Conservation (phyloP, 768 basidiomycete species). For the Boletus pseudo-olivaceus region DNA sequence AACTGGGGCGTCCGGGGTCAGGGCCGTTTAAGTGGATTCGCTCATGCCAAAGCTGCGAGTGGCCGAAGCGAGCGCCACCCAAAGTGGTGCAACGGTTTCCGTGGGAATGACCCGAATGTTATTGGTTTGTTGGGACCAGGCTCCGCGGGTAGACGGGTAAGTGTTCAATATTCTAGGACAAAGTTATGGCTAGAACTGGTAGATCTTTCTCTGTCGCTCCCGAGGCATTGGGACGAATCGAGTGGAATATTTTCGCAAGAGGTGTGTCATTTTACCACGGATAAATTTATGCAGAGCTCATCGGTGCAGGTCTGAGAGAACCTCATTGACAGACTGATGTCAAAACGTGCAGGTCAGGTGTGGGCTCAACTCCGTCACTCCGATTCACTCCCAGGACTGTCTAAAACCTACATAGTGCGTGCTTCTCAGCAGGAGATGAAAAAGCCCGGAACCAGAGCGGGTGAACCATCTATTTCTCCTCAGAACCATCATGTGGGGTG, state of each 20-base stretch:
- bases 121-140: neutral
- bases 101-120: slow-evolving; percentile 5
- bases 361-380: neutral
- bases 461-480: neutral
- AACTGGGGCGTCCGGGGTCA: neutral
- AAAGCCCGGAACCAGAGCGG: neutral
- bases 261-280: too few relatives aligned
- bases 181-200: neutral
- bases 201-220: neutral
- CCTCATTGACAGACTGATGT: too few relatives aligned
- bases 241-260: neutral
- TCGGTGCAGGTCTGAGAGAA: too few relatives aligned
- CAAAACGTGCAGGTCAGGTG: neutral
- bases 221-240: neutral
- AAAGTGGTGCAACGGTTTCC: slow-evolving; percentile 3
- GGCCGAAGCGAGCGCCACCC: slow-evolving; percentile 5
- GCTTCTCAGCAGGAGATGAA: neutral
- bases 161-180: neutral
- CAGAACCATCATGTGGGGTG: neutral
- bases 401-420: neutral
- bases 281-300: neutral
- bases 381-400: neutral
- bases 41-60: neutral
- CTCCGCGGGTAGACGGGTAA: neutral
- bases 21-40: neutral